Conservation (phyloP, 1,139 yeast genomes). For the Yarrowia galli region DNA sequence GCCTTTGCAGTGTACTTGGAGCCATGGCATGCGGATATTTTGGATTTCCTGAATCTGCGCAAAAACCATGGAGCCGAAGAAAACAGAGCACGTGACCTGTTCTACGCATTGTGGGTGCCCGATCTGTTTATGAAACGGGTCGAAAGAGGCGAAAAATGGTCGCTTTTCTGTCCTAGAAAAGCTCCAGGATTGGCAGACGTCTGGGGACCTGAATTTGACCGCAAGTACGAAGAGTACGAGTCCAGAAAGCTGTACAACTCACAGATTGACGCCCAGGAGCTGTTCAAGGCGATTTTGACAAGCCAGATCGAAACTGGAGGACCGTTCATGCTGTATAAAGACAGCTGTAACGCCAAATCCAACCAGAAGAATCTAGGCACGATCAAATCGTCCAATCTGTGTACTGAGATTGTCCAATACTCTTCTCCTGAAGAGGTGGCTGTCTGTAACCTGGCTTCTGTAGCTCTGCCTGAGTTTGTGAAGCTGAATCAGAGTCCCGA, state of each 20-base stretch:
- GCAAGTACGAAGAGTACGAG: constrained; percentile 68
- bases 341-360: constrained; percentile 75
- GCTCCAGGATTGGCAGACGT: constrained; percentile 76
- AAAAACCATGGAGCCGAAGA: constrained; percentile 87
- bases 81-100: constrained; percentile 79
- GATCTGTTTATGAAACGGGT: constrained; percentile 84
- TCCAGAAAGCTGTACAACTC: constrained; percentile 63
- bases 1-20: constrained; percentile 82
- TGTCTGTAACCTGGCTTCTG: constrained; percentile 81
- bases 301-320: constrained; percentile 87
- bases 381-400: constrained; percentile 79
- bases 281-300: constrained; percentile 78
- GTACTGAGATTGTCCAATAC: constrained; percentile 84
- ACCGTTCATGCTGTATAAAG: constrained; percentile 83
- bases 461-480: constrained; percentile 72
- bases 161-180: constrained; percentile 77
- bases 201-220: constrained; percentile 73
- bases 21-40: constrained; percentile 86
- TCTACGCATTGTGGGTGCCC: constrained; percentile 84
- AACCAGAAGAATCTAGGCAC: constrained; percentile 82
- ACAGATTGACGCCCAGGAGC: constrained; percentile 71
- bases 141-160: constrained; percentile 72
- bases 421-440: constrained; percentile 80
- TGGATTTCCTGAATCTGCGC: constrained; percentile 73
- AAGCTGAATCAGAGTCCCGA: constrained; percentile 47